These are phyloP conservation scores for Cyclotella sp. DNA, from an alignment of 108 stramenopile genomes.

Conservation along the genomic window DNA sequence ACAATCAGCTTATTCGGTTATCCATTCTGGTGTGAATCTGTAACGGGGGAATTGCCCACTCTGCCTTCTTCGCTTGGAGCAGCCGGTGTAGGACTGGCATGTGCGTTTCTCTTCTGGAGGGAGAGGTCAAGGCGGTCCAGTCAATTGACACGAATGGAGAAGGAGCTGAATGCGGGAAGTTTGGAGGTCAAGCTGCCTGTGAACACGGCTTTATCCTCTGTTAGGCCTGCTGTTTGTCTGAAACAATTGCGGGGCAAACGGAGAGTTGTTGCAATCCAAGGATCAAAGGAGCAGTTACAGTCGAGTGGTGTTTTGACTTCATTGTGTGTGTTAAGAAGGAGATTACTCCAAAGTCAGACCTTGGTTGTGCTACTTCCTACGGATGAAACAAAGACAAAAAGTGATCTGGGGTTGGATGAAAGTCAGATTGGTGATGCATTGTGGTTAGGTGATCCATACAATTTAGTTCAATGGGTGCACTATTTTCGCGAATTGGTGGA, in stretches of 20 bases:
- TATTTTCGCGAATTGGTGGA: conserved; percentile 64
- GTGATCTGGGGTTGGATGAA: conserved; percentile 54
- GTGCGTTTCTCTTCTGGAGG: conserved; percentile 61
- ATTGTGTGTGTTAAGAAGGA: conserved; percentile 55
- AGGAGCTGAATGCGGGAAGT: conserved; percentile 72
- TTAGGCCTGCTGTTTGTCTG: conserved; percentile 20
- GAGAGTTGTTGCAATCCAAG: conserved; percentile 69
- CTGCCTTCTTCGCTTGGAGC: conserved; percentile 31
- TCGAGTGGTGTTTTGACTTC: conserved; percentile 36
- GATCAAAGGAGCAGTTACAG: conserved; percentile 48
- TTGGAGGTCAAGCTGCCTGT: conserved; percentile 65
- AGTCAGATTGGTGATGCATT: conserved; percentile 26
- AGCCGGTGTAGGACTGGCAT: conserved; percentile 31
- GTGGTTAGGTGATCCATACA: conserved; percentile 68
- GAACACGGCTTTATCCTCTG: conserved; percentile 42
- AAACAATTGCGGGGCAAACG: conserved; percentile 39
- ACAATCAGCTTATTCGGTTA: conserved; percentile 55
- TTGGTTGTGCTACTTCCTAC: conserved; percentile 68
- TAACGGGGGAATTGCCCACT: conserved; percentile 50
- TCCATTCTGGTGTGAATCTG: conserved; percentile 63
- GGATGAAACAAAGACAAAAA: conserved; percentile 53
- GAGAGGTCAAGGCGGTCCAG: conserved; percentile 67
- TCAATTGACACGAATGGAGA: conserved; percentile 78
- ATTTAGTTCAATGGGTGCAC: conserved; percentile 54
- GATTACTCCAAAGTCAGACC: conserved; percentile 64